Evolutionary conservation across 805 yeast genomes (phyloP).

Genomic region (Komagataella mondaviorum): DNA sequence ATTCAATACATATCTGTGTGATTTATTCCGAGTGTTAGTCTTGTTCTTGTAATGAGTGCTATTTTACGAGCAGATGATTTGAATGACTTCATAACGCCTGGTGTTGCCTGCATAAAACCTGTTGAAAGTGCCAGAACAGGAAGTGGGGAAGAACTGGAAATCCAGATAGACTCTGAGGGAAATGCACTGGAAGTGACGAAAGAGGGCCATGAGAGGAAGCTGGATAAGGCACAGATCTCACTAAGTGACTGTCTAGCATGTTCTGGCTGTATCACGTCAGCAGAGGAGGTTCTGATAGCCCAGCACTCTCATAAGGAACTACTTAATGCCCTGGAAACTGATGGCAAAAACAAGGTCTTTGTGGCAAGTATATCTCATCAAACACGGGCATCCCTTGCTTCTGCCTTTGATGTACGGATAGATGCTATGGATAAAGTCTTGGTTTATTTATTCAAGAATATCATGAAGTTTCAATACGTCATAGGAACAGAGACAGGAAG

Average conservation of each 20-base stretch:
- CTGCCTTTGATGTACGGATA: slow-evolving; percentile 41
- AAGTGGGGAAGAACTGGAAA: slow-evolving; percentile 26
- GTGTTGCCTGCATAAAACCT: slow-evolving; percentile 90
- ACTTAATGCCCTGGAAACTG: slow-evolving; percentile 34
- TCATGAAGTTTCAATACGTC: slow-evolving; percentile 56
- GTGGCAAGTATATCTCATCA: slow-evolving; percentile 81
- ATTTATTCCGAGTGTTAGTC: neutral
- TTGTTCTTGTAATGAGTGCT: slow-evolving; percentile 57
- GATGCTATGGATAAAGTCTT: slow-evolving; percentile 49
- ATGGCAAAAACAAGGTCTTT: slow-evolving; percentile 26
- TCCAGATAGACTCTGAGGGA: slow-evolving; percentile 45
- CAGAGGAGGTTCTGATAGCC: slow-evolving; percentile 88
- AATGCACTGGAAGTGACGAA: slow-evolving; percentile 57
- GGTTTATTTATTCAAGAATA: slow-evolving; percentile 39
- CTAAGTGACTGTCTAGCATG: slow-evolving; percentile 92
- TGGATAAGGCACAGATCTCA: slow-evolving; percentile 77
- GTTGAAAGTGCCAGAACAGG: slow-evolving; percentile 31
- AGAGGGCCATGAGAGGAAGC: slow-evolving; percentile 32
- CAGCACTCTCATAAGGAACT: slow-evolving; percentile 82
- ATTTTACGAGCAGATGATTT: slow-evolving; percentile 78
- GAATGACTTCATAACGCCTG: slow-evolving; percentile 90
- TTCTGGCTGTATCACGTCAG: slow-evolving; percentile 92
- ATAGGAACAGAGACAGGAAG: slow-evolving; percentile 84
- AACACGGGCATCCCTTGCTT: slow-evolving; percentile 68
- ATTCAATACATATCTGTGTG: neutral